Percentiles rank a stretch among this genome's conserved stretches.
These are phyloP conservation scores for Mycena pura DNA, from an alignment of 768 basidiomycete genomes.

Conservation along the genomic window DNA sequence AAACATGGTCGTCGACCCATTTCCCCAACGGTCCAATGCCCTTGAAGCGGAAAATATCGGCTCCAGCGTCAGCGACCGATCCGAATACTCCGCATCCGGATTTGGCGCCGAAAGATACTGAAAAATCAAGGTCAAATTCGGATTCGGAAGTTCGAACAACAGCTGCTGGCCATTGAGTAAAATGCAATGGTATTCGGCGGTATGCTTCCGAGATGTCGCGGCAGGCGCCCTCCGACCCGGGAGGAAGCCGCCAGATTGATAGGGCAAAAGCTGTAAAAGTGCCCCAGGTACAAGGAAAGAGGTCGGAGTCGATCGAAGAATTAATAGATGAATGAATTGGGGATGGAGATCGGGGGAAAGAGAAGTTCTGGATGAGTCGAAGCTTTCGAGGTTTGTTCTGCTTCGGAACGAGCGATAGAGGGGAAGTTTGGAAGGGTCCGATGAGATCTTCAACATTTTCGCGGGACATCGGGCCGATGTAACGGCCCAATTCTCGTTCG, in stretches of 20 bases:
- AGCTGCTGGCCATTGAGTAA: slow-evolving; percentile 42
- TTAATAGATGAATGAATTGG: slow-evolving; percentile 29
- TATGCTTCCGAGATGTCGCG: slow-evolving; percentile 9
- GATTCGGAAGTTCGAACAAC: slow-evolving; percentile 31
- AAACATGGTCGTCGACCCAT: slow-evolving; percentile 38
- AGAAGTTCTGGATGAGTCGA: slow-evolving; percentile 37
- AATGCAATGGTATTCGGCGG: slow-evolving; percentile 13
- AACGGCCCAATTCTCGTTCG: slow-evolving; percentile 18
- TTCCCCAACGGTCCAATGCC: slow-evolving; percentile 35
- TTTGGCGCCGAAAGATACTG: slow-evolving; percentile 13
- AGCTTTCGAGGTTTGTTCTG: slow-evolving; percentile 29
- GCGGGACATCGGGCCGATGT: slow-evolving; percentile 26
- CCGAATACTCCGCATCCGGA: slow-evolving; percentile 7
- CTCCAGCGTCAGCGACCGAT: slow-evolving; percentile 14
- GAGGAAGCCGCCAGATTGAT: slow-evolving; percentile 29
- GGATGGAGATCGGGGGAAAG: slow-evolving; percentile 14
- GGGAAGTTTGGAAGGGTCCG: slow-evolving; percentile 39
- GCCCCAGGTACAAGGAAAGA: slow-evolving; percentile 44
- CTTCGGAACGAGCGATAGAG: slow-evolving; percentile 36
- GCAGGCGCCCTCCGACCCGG: slow-evolving; percentile 30
- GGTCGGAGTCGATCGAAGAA: slow-evolving; percentile 25
- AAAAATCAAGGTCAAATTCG: slow-evolving; percentile 4
- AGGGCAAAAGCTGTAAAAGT: slow-evolving; percentile 30
- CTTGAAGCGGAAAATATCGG: slow-evolving; percentile 12
- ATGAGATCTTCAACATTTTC: slow-evolving; percentile 20